Evolutionary conservation across 805 yeast genomes (phyloP).

Genomic region (Yarrowia sp.): DNA sequence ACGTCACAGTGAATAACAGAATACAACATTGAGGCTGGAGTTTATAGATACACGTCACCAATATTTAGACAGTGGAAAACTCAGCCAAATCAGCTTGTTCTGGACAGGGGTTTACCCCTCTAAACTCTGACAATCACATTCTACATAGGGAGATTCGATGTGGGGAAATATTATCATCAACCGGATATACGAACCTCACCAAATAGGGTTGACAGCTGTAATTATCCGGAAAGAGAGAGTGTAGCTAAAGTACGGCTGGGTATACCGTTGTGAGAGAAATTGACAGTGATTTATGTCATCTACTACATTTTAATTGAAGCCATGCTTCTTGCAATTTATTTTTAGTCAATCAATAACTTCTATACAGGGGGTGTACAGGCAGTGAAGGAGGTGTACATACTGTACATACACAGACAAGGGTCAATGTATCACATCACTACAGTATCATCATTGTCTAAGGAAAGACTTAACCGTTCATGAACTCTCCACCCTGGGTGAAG

Average conservation of each 20-base stretch:
- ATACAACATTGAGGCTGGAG: neutral
- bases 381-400: neutral
- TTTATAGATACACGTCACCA: no score
- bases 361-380: neutral
- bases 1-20: neutral
- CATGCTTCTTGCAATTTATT: neutral
- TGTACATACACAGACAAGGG: no score
- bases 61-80: no score
- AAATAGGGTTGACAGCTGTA: conserved; percentile 1
- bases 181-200: neutral
- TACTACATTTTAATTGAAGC: neutral
- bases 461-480: conserved; percentile 16
- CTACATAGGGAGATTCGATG: no score
- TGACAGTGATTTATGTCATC: neutral
- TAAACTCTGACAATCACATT: neutral
- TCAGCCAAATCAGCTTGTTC: no score
- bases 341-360: neutral
- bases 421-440: no score
- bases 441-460: no score
- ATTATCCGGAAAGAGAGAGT: neutral
- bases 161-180: neutral
- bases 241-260: neutral
- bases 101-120: no score
- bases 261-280: neutral
- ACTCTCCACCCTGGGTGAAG: neutral